A percentile compares a stretch with the other conserved stretches of the same genome.
phyloP scores from a whole-genome alignment of 1,284 basidiomycete species.

The Papiliotrema terrestris region DNA sequence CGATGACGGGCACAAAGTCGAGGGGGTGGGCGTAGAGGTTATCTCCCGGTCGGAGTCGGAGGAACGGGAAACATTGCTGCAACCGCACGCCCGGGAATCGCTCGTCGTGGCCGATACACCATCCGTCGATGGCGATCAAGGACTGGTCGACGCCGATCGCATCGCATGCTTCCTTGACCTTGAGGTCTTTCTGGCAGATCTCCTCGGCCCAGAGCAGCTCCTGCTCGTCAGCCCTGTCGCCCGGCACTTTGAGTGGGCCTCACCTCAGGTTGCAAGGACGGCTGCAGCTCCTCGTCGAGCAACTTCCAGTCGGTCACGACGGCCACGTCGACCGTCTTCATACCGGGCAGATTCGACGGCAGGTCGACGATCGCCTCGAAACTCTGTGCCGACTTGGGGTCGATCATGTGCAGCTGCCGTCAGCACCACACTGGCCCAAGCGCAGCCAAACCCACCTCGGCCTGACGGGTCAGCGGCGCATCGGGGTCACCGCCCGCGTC shows the following conservation, averaged over 20 bases:
- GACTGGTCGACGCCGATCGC: slow-evolving; percentile 49
- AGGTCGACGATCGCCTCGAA: slow-evolving; percentile 46
- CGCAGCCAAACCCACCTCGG: slow-evolving; percentile 34
- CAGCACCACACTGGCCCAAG: background rate
- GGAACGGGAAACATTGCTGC: slow-evolving; percentile 51
- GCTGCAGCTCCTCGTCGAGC: slow-evolving; percentile 49
- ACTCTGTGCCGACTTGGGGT: slow-evolving; percentile 42
- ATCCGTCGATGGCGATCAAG: slow-evolving; percentile 49
- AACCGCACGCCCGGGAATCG: slow-evolving; percentile 47
- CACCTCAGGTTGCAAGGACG: slow-evolving; percentile 49
- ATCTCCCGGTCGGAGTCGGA: slow-evolving; percentile 42
- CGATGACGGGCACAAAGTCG: slow-evolving; percentile 47
- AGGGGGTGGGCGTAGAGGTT: slow-evolving; percentile 52
- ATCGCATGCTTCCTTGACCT: slow-evolving; percentile 45
- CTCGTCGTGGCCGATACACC: slow-evolving; percentile 52
- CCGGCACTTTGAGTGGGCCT: background rate
- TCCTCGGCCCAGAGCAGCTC: slow-evolving; percentile 52
- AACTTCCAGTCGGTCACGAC: slow-evolving; percentile 37
- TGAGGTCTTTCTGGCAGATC: slow-evolving; percentile 45
- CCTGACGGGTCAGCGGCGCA: slow-evolving; percentile 28
- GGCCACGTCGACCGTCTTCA: slow-evolving; percentile 20
- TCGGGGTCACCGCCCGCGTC: slow-evolving; percentile 10
- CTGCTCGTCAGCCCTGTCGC: slow-evolving; percentile 2
- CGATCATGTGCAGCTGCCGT: slow-evolving; percentile 46
- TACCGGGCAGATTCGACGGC: slow-evolving; percentile 38